Evolutionary conservation across 2,329 filamentous ascomycete species (phyloP).

Genomic region (Monosporascus sp.): DNA sequence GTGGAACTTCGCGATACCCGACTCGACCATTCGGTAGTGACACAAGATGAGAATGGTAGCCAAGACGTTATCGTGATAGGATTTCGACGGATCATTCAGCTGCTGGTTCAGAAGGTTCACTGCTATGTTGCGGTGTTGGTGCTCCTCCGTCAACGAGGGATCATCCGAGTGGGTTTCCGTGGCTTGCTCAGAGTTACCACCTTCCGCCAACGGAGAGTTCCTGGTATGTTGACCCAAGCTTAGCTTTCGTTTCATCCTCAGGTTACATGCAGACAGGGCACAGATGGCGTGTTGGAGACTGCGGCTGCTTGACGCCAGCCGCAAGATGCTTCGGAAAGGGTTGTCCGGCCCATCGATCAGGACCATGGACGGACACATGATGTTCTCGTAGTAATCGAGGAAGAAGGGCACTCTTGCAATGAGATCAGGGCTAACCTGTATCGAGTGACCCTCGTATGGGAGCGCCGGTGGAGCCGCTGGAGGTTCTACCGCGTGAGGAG

Average conservation of each 20-base stretch:
- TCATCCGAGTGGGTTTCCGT: slow-evolving; percentile 50
- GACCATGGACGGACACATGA: slow-evolving; percentile 87
- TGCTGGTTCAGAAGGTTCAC: slow-evolving; percentile 80
- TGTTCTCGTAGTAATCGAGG: slow-evolving; percentile 89
- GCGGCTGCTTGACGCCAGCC: slow-evolving; percentile 69
- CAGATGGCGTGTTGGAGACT: slow-evolving; percentile 91
- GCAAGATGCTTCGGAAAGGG: slow-evolving; percentile 77
- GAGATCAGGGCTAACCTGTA: slow-evolving; percentile 55
- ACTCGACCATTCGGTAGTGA: slow-evolving; percentile 90
- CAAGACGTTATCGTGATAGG: slow-evolving; percentile 79
- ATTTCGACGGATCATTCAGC: slow-evolving; percentile 68
- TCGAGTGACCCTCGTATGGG: slow-evolving; percentile 38
- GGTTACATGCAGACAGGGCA: slow-evolving; percentile 80
- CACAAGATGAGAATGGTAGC: slow-evolving; percentile 84
- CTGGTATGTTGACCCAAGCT: slow-evolving; percentile 52
- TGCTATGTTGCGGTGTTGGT: slow-evolving; percentile 74
- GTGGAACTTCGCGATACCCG: slow-evolving; percentile 86
- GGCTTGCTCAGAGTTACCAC: slow-evolving; percentile 38
- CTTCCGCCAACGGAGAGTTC: slow-evolving; percentile 45
- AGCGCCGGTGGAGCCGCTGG: slow-evolving; percentile 44
- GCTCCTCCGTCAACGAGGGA: slow-evolving; percentile 69
- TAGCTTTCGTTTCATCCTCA: slow-evolving; percentile 75
- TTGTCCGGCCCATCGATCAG: slow-evolving; percentile 83
- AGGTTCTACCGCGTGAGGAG: slow-evolving; percentile 35
- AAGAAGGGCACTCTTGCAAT: slow-evolving; percentile 80